These are phyloP conservation scores for Passiflora organensis DNA, from an alignment of 345 rosid genomes.

Conservation along the genomic window DNA sequence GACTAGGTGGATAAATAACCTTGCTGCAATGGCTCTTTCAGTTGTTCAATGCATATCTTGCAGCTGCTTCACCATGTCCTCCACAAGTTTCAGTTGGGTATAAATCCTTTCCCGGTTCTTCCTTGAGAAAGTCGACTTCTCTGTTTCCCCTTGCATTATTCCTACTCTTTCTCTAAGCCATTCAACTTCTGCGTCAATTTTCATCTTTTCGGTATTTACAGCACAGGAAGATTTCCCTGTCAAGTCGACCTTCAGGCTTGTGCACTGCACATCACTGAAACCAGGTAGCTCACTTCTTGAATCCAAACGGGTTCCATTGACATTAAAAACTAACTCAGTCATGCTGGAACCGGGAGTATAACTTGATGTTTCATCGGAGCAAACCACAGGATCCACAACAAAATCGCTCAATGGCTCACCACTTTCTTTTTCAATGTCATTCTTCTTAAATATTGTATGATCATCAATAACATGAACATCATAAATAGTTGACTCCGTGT, in stretches of 20 bases:
- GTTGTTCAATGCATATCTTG: slow-evolving; percentile 8
- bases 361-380: slow-evolving; percentile 12
- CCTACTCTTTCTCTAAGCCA: slow-evolving; percentile 23
- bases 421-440: slow-evolving; percentile 10
- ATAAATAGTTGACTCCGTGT: slow-evolving; percentile 40
- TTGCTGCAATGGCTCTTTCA: slow-evolving; percentile 20
- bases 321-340: slow-evolving; percentile 3
- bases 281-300: background rate
- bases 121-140: slow-evolving; percentile 13
- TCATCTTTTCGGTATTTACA: slow-evolving; percentile 11
- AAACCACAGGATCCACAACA: slow-evolving; percentile 15
- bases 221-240: slow-evolving; percentile 4
- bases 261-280: slow-evolving; percentile 1
- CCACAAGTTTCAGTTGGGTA: slow-evolving; percentile 17
- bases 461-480: slow-evolving; percentile 29
- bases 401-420: background rate
- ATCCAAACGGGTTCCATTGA: slow-evolving; percentile 1
- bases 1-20: slow-evolving; percentile 36
- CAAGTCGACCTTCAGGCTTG: slow-evolving; percentile 1
- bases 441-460: slow-evolving; percentile 1
- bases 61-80: slow-evolving; percentile 21
- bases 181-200: slow-evolving; percentile 21
- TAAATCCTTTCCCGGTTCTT: slow-evolving; percentile 12
- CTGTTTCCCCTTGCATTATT: slow-evolving; percentile 19
- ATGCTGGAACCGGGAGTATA: slow-evolving; percentile 14